Conservation (phyloP, 371 early-diverging fungal species). For the Ordospora pajunii region DNA sequence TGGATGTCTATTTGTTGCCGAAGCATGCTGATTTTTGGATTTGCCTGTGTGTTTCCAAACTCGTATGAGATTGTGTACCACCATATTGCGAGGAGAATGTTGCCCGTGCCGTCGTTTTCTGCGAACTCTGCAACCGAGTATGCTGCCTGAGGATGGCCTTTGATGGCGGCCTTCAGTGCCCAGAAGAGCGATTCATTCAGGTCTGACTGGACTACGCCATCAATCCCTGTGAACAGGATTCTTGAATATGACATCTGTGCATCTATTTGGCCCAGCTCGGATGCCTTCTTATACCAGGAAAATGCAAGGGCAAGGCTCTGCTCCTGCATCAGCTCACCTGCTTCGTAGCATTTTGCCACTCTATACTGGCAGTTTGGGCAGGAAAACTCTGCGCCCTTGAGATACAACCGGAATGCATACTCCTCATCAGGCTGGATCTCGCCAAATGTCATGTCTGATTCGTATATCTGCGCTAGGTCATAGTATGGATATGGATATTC, state of each 20-base stretch:
- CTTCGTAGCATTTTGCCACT: conserved; percentile 50
- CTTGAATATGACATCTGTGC: conserved; percentile 41
- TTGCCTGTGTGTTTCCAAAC: conserved; percentile 33
- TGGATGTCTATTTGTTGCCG: conserved; percentile 15
- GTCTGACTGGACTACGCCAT: background rate
- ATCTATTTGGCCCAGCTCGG: conserved; percentile 56
- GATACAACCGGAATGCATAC: conserved; percentile 55
- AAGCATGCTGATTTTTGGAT: conserved; percentile 8
- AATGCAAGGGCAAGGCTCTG: conserved; percentile 22
- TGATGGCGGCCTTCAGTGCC: conserved; percentile 46
- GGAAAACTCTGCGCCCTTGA: conserved; percentile 50
- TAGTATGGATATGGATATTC: conserved; percentile 59
- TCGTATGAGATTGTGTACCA: conserved; percentile 57
- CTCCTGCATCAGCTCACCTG: conserved; percentile 50
- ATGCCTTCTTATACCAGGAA: conserved; percentile 52
- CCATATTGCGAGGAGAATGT: conserved; percentile 51
- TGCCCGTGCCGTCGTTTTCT: conserved; percentile 37
- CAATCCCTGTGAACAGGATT: conserved; percentile 38
- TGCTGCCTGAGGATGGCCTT: conserved; percentile 42
- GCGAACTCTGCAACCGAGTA: conserved; percentile 48
- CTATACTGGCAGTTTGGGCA: conserved; percentile 58
- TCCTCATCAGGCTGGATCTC: conserved; percentile 48
- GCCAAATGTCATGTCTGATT: conserved; percentile 10
- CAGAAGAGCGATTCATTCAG: conserved; percentile 38
- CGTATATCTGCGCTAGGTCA: conserved; percentile 60